A percentile compares a stretch with the other conserved stretches of the same genome.
Conservation (phyloP, 345 rosid genomes). For the Salix purpurea region DNA sequence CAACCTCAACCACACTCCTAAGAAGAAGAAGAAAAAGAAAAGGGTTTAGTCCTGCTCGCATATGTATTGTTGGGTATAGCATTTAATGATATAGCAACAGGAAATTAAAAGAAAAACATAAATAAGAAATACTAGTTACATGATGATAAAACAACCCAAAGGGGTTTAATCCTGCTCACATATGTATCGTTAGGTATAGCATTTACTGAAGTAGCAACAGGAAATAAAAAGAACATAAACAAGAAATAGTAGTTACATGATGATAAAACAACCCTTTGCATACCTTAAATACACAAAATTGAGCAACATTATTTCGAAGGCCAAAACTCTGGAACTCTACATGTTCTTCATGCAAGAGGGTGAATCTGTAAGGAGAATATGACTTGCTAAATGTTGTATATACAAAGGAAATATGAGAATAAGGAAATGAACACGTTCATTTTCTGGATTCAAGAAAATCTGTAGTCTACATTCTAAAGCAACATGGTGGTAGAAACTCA, state of each 20-base stretch:
- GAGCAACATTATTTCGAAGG: slow-evolving; percentile 89
- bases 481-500: background rate
- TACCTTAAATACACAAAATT: slow-evolving; percentile 88
- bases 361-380: slow-evolving; percentile 55
- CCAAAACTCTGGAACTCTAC: slow-evolving; percentile 81
- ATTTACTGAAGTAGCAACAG: no score
- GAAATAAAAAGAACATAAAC: background rate
- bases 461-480: background rate
- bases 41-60: no score
- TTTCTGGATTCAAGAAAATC: background rate
- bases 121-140: no score
- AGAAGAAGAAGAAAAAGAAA: no score
- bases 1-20: no score
- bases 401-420: background rate
- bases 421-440: background rate
- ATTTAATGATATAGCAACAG: no score
- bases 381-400: slow-evolving; percentile 16
- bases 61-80: no score
- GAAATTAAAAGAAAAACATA: no score
- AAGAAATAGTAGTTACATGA: background rate
- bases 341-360: slow-evolving; percentile 68
- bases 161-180: no score
- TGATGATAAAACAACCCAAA: no score
- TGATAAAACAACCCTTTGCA: background rate
- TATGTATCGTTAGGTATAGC: no score